Conservation (phyloP, 2,329 filamentous ascomycete species). For the Leptographium lundbergii region DNA sequence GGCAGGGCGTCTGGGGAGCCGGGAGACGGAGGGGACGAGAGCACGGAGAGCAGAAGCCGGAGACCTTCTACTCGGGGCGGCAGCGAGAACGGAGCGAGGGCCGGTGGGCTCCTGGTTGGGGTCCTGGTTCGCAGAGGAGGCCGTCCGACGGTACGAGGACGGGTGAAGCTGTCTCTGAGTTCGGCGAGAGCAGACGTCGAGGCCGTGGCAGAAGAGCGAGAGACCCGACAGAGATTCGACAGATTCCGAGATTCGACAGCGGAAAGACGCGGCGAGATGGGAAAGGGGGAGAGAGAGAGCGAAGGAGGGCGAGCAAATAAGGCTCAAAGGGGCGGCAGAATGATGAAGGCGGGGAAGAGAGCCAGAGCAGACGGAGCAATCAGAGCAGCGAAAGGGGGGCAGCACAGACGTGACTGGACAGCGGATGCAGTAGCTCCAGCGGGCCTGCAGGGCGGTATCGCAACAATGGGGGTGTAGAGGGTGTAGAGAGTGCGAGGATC, state of each 20-base stretch:
- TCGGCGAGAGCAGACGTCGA: background rate
- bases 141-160: background rate
- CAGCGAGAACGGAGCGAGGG: background rate
- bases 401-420: background rate
- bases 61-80: background rate
- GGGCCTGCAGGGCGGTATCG: background rate
- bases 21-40: background rate
- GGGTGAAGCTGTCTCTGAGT: background rate
- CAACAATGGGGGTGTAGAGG: slow-evolving; percentile 2
- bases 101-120: background rate
- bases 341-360: background rate
- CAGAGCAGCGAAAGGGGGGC: background rate
- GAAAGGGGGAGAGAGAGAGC: background rate
- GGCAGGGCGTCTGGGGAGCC: slow-evolving; percentile 1
- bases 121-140: background rate
- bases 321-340: background rate
- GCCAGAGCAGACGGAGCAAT: no score
- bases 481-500: no score
- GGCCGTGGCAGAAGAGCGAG: no score
- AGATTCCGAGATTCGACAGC: no score
- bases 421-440: slow-evolving; percentile 10
- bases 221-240: no score
- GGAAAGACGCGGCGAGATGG: no score
- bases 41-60: background rate
- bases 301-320: background rate